These are phyloP conservation scores for Iberis amara DNA, from an alignment of 441 rosid species.

Conservation along the genomic window DNA sequence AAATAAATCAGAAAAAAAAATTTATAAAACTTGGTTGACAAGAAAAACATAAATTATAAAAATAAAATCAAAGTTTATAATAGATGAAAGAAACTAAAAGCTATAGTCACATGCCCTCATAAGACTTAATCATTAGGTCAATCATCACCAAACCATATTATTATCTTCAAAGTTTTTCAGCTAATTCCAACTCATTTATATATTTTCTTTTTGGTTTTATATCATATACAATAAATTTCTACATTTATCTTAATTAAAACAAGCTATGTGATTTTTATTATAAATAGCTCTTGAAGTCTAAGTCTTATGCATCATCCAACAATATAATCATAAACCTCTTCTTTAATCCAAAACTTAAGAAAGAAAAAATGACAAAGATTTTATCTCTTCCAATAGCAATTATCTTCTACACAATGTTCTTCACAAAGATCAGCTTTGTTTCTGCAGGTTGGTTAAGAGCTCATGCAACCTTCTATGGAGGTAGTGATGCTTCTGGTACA, in stretches of 20 bases:
- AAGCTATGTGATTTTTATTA: conserved; percentile 10
- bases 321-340: conserved; percentile 19
- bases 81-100: too few relatives aligned
- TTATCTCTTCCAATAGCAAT: conserved; percentile 16
- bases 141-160: conserved; percentile 23
- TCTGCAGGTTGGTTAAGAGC: conserved; percentile 49
- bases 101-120: too few relatives aligned
- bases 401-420: conserved; percentile 24
- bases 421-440: conserved; percentile 21
- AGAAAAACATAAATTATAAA: too few relatives aligned
- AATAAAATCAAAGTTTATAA: too few relatives aligned
- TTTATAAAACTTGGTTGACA: too few relatives aligned
- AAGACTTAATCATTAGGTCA: conserved; percentile 28
- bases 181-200: conserved; percentile 24
- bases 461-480: conserved; percentile 64
- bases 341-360: background rate
- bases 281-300: conserved; percentile 16
- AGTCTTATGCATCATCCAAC: conserved; percentile 27
- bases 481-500: conserved; percentile 57
- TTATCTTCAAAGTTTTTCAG: conserved; percentile 23
- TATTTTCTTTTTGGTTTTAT: too few relatives aligned
- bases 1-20: too few relatives aligned
- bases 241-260: background rate
- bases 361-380: conserved; percentile 28
- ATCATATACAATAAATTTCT: conserved; percentile 3